Evolutionary conservation across 768 basidiomycete genomes (phyloP).

Genomic region (Amanita fuliginea): DNA sequence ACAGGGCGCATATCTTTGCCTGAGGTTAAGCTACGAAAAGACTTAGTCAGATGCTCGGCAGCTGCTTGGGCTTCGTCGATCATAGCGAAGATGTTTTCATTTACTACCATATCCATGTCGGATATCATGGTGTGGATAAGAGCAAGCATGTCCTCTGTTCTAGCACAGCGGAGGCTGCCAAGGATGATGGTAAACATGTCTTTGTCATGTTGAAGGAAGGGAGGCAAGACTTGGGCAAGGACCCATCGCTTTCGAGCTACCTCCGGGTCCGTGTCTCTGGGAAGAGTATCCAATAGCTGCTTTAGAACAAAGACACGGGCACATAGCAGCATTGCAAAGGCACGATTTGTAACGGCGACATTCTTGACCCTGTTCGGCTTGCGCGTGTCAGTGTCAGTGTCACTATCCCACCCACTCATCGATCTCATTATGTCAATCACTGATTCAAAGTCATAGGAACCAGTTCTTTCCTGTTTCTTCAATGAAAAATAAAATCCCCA

Average conservation of each 20-base stretch:
- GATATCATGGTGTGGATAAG: not conserved
- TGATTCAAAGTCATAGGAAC: conserved; percentile 7
- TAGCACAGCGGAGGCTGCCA: too few species aligned
- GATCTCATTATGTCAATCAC: not conserved
- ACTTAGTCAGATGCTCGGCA: too few species aligned
- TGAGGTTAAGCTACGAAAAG: too few species aligned
- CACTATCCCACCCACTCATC: conserved; percentile 7
- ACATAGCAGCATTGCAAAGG: too few species aligned
- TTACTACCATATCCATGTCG: not conserved
- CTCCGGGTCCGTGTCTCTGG: too few species aligned
- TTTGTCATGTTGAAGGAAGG: not conserved
- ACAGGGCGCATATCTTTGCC: too few species aligned
- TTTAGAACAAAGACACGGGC: too few species aligned
- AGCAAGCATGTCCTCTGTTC: not conserved
- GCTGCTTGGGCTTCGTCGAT: too few species aligned
- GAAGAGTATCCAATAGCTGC: too few species aligned
- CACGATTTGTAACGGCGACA: conserved; percentile 1
- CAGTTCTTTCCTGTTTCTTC: not conserved
- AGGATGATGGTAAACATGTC: conserved; percentile 6
- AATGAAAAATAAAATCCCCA: conserved; percentile 8
- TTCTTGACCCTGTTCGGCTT: conserved; percentile 5
- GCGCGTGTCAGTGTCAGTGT: not conserved
- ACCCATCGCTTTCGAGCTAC: conserved; percentile 9
- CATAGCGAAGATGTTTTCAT: conserved; percentile 2
- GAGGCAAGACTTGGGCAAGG: conserved; percentile 3